phyloP scores from a whole-genome alignment of 495 filamentous ascomycete species.

The Penicillium ochrochloron region DNA sequence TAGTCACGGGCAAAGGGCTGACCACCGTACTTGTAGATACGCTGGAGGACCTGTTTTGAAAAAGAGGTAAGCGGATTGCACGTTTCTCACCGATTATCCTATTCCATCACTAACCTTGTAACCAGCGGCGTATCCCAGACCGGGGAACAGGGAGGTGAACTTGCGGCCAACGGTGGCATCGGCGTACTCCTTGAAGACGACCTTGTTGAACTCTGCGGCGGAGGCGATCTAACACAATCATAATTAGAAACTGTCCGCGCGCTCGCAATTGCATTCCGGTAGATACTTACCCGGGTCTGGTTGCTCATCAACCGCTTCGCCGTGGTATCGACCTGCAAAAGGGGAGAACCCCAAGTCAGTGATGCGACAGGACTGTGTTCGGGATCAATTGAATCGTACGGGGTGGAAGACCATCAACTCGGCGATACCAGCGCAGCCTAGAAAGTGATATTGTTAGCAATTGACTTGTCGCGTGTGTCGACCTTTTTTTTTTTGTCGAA shows the following conservation, averaged over 20 bases:
- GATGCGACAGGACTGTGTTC: background rate
- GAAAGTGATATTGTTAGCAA: conserved; percentile 26
- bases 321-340: conserved; percentile 85
- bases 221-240: conserved; percentile 58
- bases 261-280: conserved; percentile 13
- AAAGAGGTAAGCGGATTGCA: conserved; percentile 6
- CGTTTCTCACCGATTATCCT: background rate
- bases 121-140: conserved; percentile 93
- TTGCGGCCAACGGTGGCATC: conserved; percentile 68
- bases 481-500: background rate
- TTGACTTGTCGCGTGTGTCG: conserved; percentile 14
- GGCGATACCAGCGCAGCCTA: conserved; percentile 92
- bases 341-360: conserved; percentile 26
- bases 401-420: conserved; percentile 97
- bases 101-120: conserved; percentile 74
- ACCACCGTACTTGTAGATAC: conserved; percentile 98
- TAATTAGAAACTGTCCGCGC: conserved; percentile 16
- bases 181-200: conserved; percentile 94
- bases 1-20: conserved; percentile 96
- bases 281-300: conserved; percentile 66
- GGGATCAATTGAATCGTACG: conserved; percentile 52
- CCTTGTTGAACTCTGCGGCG: conserved; percentile 69
- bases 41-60: conserved; percentile 73
- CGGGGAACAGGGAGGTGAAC: conserved; percentile 95
- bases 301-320: conserved; percentile 99